phyloP scores from a whole-genome alignment of 371 early-diverging fungal species.

The Basidiobolus meristosporus region DNA sequence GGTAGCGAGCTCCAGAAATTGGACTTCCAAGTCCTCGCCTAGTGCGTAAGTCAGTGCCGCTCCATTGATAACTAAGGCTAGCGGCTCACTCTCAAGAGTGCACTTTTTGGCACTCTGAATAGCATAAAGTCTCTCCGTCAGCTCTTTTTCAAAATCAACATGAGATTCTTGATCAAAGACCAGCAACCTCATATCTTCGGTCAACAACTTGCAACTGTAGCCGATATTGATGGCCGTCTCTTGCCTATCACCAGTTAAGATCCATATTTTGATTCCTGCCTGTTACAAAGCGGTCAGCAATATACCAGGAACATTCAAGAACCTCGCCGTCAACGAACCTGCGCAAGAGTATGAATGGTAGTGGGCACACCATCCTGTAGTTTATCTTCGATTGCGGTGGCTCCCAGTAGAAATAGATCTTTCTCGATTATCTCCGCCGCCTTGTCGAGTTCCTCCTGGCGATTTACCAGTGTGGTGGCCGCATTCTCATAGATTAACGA shows the following conservation, averaged over 20 bases:
- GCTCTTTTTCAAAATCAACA: too few species aligned
- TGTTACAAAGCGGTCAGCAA: too few species aligned
- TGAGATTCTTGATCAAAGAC: constrained; percentile 55
- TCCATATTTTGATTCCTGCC: constrained; percentile 94
- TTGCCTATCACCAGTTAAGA: constrained; percentile 84
- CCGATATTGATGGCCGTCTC: constrained; percentile 91
- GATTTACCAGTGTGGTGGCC: constrained; percentile 71
- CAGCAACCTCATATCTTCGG: constrained; percentile 68
- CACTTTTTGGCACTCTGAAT: constrained; percentile 15
- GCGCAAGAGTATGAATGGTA: constrained; percentile 83
- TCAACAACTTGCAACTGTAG: constrained; percentile 69
- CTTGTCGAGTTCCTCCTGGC: constrained; percentile 68
- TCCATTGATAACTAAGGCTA: constrained; percentile 55
- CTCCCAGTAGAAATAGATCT: constrained; percentile 78
- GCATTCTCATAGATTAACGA: constrained; percentile 66
- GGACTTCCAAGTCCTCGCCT: constrained; percentile 41
- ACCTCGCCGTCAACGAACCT: constrained; percentile 5
- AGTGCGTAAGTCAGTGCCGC: constrained; percentile 44
- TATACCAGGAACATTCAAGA: too few species aligned
- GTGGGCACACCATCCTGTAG: constrained; percentile 96
- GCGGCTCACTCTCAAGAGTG: constrained; percentile 11
- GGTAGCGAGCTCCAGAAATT: constrained; percentile 55
- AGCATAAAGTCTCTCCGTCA: constrained; percentile 5
- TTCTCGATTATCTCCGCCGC: constrained; percentile 91
- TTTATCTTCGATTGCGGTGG: constrained; percentile 97